Conservation (phyloP, 441 rosid genomes). For the Erysimum cheiri region DNA sequence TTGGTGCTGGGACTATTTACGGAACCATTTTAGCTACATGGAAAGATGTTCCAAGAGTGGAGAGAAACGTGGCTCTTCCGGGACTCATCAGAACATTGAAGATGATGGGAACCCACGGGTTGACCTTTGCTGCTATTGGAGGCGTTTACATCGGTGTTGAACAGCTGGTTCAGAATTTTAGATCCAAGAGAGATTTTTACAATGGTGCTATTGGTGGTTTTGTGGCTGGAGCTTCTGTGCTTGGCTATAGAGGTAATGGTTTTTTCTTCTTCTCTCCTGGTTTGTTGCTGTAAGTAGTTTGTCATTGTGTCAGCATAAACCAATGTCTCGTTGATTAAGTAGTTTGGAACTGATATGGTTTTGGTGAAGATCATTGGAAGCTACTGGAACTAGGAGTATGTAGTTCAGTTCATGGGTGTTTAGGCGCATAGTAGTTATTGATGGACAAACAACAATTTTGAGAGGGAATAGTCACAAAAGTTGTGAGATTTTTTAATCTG, state of each 20-base stretch:
- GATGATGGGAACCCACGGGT: constrained; percentile 94
- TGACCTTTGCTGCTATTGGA: constrained; percentile 36
- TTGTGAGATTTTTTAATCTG: background rate
- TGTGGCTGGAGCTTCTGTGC: constrained; percentile 30
- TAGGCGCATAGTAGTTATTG: constrained; percentile 2
- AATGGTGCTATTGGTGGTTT: constrained; percentile 51
- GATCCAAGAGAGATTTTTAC: constrained; percentile 46
- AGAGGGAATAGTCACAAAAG: background rate
- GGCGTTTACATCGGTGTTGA: constrained; percentile 27
- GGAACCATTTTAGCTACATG: constrained; percentile 31
- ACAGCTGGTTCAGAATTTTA: constrained; percentile 25
- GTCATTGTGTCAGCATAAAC: background rate
- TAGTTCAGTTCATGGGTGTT: constrained; percentile 1
- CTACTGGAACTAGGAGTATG: constrained; percentile 3
- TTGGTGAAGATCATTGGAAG: constrained; percentile 2
- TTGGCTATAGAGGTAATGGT: constrained; percentile 21
- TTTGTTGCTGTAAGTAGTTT: background rate
- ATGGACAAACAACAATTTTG: background rate
- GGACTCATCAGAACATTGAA: constrained; percentile 83
- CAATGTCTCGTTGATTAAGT: constrained; percentile 5
- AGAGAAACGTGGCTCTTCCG: constrained; percentile 81
- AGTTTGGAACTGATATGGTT: background rate
- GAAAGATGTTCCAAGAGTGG: constrained; percentile 72
- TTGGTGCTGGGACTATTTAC: constrained; percentile 50
- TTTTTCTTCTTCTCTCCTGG: background rate